These are phyloP conservation scores for Calocybe indica DNA, from an alignment of 768 basidiomycete genomes.

Conservation along the genomic window DNA sequence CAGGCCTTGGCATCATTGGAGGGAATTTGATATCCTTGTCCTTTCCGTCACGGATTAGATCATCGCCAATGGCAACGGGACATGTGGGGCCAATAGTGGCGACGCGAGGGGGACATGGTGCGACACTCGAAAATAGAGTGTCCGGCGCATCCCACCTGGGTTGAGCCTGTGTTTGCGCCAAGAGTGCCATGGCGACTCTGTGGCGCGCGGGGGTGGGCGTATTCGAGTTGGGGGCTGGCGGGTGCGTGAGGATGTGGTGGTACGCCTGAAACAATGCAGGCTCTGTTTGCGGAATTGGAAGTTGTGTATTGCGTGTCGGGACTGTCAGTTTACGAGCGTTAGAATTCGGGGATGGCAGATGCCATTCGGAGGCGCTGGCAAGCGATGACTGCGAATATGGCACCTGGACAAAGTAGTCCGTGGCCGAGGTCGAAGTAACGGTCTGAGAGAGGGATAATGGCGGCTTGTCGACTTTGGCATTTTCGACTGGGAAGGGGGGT, in stretches of 20 bases:
- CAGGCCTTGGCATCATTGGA: constrained; percentile 35
- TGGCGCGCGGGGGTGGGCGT: constrained; percentile 59
- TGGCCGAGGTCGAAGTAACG: constrained; percentile 44
- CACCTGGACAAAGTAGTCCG: constrained; percentile 67
- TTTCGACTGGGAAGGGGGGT: constrained; percentile 23
- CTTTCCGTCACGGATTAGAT: constrained; percentile 6
- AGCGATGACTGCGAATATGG: constrained; percentile 74
- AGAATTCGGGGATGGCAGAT: constrained; percentile 46
- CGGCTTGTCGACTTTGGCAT: constrained; percentile 28
- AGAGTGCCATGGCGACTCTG: constrained; percentile 69
- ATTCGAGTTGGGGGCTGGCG: constrained; percentile 41
- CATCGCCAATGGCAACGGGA: constrained; percentile 41
- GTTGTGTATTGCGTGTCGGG: constrained; percentile 19
- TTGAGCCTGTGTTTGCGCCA: constrained; percentile 47
- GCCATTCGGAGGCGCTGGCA: constrained; percentile 60
- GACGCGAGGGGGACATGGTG: constrained; percentile 57
- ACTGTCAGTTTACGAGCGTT: constrained; percentile 4
- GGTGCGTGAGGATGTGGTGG: constrained; percentile 73
- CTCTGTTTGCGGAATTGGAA: constrained; percentile 51
- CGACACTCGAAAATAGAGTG: constrained; percentile 54
- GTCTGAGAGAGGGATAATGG: constrained; percentile 35
- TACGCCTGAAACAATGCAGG: constrained; percentile 64
- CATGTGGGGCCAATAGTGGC: constrained; percentile 62
- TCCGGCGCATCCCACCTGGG: constrained; percentile 67
- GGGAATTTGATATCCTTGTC: constrained; percentile 50